These are phyloP conservation scores for Elsinoe batatas DNA, from an alignment of 2,329 filamentous ascomycete genomes.

Conservation along the genomic window DNA sequence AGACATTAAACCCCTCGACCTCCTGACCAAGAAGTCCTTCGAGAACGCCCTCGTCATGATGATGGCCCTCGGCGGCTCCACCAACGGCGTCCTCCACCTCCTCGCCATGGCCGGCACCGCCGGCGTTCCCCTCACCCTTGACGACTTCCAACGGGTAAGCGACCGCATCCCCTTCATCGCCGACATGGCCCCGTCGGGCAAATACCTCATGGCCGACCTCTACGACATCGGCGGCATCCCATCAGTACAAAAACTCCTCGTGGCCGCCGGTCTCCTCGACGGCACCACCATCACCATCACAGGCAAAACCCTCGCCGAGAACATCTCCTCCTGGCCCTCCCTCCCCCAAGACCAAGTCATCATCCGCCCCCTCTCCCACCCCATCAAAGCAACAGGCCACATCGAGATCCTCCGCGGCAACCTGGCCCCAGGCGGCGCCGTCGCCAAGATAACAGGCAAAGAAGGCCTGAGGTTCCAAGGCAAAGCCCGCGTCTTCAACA, in stretches of 20 bases:
- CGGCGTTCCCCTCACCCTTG: constrained; percentile 63
- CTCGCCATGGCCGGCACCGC: constrained; percentile 85
- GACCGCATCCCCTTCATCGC: constrained; percentile 80
- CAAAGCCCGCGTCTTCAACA: constrained; percentile 73
- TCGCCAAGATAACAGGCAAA: constrained; percentile 95
- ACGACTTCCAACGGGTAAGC: constrained; percentile 73
- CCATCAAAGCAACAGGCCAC: constrained; percentile 79
- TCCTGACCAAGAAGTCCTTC: constrained; percentile 70
- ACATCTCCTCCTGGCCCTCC: constrained; percentile 65
- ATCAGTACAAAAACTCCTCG: constrained; percentile 73
- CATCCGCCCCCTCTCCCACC: constrained; percentile 69
- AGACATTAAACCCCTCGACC: constrained; percentile 70
- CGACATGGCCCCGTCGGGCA: constrained; percentile 72
- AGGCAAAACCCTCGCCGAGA: constrained; percentile 72
- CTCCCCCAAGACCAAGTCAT: constrained; percentile 71
- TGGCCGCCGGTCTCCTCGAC: constrained; percentile 65
- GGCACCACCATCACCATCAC: constrained; percentile 73
- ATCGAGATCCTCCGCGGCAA: constrained; percentile 82
- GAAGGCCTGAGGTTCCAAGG: constrained; percentile 78
- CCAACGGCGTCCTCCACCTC: constrained; percentile 81
- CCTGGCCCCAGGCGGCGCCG: constrained; percentile 76
- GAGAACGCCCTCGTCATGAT: constrained; percentile 85
- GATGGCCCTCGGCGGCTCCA: constrained; percentile 84
- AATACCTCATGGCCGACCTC: constrained; percentile 80
- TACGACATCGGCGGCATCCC: constrained; percentile 80